A percentile compares a stretch with the other conserved stretches of the same genome.
Conservation (phyloP, 176 grass and related monocot species). For the Aegilops speltoides region DNA sequence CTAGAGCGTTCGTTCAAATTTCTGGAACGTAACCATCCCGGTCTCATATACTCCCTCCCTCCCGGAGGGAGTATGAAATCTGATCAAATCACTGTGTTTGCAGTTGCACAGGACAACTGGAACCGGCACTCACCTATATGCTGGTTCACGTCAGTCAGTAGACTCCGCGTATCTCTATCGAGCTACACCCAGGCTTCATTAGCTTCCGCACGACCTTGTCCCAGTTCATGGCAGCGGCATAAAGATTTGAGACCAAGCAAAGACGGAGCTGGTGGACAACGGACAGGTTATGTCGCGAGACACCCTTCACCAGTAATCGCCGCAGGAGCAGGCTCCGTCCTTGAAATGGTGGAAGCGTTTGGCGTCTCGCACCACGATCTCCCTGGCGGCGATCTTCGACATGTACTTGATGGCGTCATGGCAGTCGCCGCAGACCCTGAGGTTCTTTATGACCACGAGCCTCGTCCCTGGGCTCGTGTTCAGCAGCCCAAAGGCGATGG, state of each 20-base stretch:
- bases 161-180: too few species aligned
- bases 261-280: not conserved
- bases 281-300: not conserved
- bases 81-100: not conserved
- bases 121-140: not conserved
- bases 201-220: too few species aligned
- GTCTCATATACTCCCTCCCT: too few species aligned
- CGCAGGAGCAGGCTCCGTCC: slow-evolving; percentile 53
- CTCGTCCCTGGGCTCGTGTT: slow-evolving; percentile 51
- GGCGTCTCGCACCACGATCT: slow-evolving; percentile 53
- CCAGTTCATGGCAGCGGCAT: too few species aligned
- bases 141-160: not conserved
- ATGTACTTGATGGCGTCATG: slow-evolving; percentile 62
- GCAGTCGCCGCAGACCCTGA: slow-evolving; percentile 55
- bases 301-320: slow-evolving; percentile 57
- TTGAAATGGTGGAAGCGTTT: slow-evolving; percentile 70
- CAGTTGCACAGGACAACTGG: not conserved
- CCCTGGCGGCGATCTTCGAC: slow-evolving; percentile 25
- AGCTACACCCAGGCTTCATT: too few species aligned
- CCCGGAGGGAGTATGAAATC: too few species aligned
- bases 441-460: slow-evolving; percentile 68
- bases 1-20: too few species aligned
- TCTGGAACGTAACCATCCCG: too few species aligned
- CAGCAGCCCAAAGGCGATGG: slow-evolving; percentile 59
- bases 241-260: not conserved